Conservation (phyloP, 805 yeast genomes). For the Metschnikowia anglica region DNA sequence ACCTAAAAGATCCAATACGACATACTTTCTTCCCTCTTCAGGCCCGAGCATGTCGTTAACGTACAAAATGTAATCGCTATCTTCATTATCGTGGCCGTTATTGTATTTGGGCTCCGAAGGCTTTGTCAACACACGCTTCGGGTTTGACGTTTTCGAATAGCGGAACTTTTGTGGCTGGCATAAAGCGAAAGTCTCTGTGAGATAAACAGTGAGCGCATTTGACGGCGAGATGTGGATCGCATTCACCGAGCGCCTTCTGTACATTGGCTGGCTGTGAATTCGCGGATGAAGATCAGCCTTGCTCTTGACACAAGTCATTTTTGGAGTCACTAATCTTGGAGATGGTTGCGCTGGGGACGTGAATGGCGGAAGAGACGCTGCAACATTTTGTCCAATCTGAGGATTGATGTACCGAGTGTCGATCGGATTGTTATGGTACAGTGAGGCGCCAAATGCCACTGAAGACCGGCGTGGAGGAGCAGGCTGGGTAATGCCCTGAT, state of each 20-base stretch:
- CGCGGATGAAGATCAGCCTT: conserved; percentile 60
- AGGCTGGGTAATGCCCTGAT: conserved; percentile 1
- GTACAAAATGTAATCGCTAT: conserved; percentile 85
- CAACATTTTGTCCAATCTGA: conserved; percentile 8
- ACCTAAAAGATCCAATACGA: conserved; percentile 88
- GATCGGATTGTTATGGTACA: conserved; percentile 20
- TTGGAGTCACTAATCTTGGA: conserved; percentile 44
- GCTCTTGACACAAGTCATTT: conserved; percentile 40
- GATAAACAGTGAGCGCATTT: conserved; percentile 70
- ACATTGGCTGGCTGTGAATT: conserved; percentile 62
- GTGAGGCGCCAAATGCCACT: conserved; percentile 24
- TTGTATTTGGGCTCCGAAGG: conserved; percentile 81
- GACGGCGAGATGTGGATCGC: conserved; percentile 73
- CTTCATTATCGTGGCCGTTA: conserved; percentile 84
- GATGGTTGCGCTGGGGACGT: conserved; percentile 4
- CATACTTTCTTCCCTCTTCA: conserved; percentile 79
- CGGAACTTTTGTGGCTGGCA: conserved; percentile 78
- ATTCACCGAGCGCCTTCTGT: conserved; percentile 65
- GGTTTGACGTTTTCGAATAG: conserved; percentile 82
- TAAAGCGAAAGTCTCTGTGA: conserved; percentile 76
- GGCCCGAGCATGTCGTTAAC: conserved; percentile 92
- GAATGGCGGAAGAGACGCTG: conserved; percentile 3
- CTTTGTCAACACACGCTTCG: conserved; percentile 87
- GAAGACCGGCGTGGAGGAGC: conserved; percentile 20
- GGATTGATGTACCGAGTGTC: conserved; percentile 15